A percentile compares a stretch with the other conserved stretches of the same genome.
phyloP scores from a whole-genome alignment of 768 basidiomycete genomes.

The Saitozyma podzolica region DNA sequence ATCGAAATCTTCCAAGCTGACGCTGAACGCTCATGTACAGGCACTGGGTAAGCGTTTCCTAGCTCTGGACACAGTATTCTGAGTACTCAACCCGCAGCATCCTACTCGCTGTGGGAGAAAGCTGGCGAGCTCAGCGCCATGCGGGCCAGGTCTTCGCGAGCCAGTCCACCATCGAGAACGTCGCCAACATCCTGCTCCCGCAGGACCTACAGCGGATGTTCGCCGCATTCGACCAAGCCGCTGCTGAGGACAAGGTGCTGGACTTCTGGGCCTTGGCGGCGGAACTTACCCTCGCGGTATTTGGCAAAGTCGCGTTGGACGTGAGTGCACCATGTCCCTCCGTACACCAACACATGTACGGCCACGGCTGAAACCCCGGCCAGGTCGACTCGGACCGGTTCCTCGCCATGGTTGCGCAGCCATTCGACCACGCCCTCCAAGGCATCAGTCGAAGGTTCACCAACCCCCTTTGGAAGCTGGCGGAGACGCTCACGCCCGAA shows the following conservation, averaged over 20 bases:
- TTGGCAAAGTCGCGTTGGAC: slow-evolving; percentile 37
- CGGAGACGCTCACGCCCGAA: slow-evolving; percentile 12
- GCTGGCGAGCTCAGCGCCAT: slow-evolving; percentile 27
- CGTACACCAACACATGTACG: too few species aligned
- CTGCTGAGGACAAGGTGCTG: slow-evolving; percentile 5
- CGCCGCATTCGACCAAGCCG: slow-evolving; percentile 7
- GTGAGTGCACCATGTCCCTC: slow-evolving; percentile 12
- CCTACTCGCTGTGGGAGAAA: slow-evolving; percentile 18
- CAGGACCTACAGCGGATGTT: slow-evolving; percentile 15
- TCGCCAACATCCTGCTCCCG: slow-evolving; percentile 21
- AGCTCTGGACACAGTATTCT: too few species aligned
- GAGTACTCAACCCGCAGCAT: slow-evolving; percentile 12
- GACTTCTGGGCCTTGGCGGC: slow-evolving; percentile 22
- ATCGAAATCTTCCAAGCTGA: too few species aligned
- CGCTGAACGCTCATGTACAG: too few species aligned
- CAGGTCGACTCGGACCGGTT: slow-evolving; percentile 12
- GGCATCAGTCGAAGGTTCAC: slow-evolving; percentile 22
- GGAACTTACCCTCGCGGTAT: slow-evolving; percentile 27
- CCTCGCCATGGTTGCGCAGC: slow-evolving; percentile 7
- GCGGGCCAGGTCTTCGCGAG: slow-evolving; percentile 27
- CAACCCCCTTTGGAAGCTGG: slow-evolving; percentile 19
- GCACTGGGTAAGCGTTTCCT: too few species aligned
- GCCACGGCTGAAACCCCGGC: background rate
- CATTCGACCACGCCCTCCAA: slow-evolving; percentile 18
- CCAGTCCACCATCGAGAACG: slow-evolving; percentile 15